Evolutionary conservation across 148 eudicot genomes (phyloP).

Genomic region (Rheum nobile): DNA sequence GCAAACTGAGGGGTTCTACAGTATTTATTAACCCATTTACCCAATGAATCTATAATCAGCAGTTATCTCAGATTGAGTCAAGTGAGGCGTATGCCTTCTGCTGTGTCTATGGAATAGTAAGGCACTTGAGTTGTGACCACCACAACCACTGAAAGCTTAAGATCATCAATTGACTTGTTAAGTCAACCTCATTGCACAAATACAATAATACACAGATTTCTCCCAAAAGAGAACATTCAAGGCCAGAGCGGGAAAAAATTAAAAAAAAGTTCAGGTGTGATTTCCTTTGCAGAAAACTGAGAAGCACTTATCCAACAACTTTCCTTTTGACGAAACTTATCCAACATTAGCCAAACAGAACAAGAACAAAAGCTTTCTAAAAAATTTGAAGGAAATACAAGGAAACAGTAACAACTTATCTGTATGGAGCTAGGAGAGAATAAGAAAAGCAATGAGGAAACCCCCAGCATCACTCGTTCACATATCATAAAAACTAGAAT

Average conservation of each 20-base stretch:
- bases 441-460: slow-evolving; percentile 1
- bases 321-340: too few species aligned
- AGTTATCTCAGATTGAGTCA: too few species aligned
- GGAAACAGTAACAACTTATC: slow-evolving; percentile 2
- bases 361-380: background rate
- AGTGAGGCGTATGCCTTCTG: too few species aligned
- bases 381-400: background rate
- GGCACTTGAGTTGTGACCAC: too few species aligned
- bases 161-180: background rate
- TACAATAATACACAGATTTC: background rate
- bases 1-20: background rate
- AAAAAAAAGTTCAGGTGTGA: background rate
- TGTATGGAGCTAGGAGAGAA: background rate
- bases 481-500: background rate
- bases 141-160: background rate
- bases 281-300: slow-evolving; percentile 3
- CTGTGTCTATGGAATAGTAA: too few species aligned
- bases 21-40: too few species aligned
- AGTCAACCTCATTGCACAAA: background rate
- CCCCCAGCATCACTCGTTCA: slow-evolving; percentile 2
- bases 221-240: background rate
- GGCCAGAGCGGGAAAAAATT: background rate
- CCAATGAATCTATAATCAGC: too few species aligned
- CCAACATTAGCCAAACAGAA: background rate
- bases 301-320: background rate